These are phyloP conservation scores for Phaeosphaeriaceae sp. DNA, from an alignment of 2,329 filamentous ascomycete species.

Conservation along the genomic window DNA sequence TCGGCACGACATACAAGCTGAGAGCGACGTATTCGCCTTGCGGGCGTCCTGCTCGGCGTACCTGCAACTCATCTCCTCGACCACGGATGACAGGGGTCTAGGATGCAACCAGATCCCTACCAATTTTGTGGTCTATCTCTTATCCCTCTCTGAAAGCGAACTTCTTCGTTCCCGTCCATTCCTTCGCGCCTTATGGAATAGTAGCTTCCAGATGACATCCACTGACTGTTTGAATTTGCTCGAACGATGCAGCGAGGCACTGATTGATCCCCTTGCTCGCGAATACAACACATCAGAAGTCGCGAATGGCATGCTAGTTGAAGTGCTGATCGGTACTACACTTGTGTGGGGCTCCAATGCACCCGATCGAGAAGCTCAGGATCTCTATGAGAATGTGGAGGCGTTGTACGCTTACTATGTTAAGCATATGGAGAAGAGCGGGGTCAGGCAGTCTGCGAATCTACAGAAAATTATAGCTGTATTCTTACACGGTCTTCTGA, in stretches of 20 bases:
- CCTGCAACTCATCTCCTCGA: constrained; percentile 33
- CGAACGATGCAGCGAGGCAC: constrained; percentile 38
- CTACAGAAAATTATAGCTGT: constrained; percentile 71
- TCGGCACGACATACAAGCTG: constrained; percentile 52
- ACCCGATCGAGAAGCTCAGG: constrained; percentile 33
- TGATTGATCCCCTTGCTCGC: constrained; percentile 42
- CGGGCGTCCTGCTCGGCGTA: constrained; percentile 40
- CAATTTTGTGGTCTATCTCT: constrained; percentile 36
- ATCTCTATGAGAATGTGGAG: constrained; percentile 68
- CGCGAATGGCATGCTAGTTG: constrained; percentile 45
- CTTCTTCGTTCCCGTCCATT: constrained; percentile 40
- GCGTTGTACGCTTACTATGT: constrained; percentile 84
- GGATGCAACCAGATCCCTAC: constrained; percentile 28
- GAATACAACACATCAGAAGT: constrained; percentile 48
- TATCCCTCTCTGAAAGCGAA: constrained; percentile 34
- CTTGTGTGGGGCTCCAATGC: constrained; percentile 30
- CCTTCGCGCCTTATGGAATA: constrained; percentile 32
- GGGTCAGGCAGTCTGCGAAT: constrained; percentile 68
- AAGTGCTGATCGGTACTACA: constrained; percentile 39
- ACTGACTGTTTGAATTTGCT: constrained; percentile 36
- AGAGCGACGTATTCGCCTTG: constrained; percentile 34
- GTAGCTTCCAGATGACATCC: constrained; percentile 27
- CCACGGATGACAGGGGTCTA: constrained; percentile 14
- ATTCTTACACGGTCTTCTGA: constrained; percentile 74
- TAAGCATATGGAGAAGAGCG: constrained; percentile 68